A percentile compares a stretch with the other conserved stretches of the same genome.
These are phyloP conservation scores for Podila clonocystis DNA, from an alignment of 192 early-diverging fungal genomes.

Conservation along the genomic window DNA sequence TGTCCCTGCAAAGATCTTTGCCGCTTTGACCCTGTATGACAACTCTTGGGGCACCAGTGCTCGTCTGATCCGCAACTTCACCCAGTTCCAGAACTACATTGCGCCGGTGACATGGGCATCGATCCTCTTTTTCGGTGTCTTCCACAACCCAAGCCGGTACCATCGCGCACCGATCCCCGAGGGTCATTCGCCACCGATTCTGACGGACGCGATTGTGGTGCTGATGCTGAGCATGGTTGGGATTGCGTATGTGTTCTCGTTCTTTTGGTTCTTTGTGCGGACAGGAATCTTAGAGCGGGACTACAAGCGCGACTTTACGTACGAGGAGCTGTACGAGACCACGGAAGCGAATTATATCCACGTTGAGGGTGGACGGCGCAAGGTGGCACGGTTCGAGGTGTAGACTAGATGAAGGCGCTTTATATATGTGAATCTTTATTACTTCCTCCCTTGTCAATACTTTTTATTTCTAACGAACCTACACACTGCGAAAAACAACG, in stretches of 20 bases:
- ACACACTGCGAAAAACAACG: too few relatives aligned
- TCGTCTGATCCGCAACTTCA: slow-evolving; percentile 44
- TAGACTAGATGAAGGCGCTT: background rate
- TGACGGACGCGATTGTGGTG: slow-evolving; percentile 22
- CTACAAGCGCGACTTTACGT: slow-evolving; percentile 38
- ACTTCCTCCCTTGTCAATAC: background rate
- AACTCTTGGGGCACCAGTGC: slow-evolving; percentile 67
- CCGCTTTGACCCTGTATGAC: slow-evolving; percentile 65
- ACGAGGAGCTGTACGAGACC: slow-evolving; percentile 41
- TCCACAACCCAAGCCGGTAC: slow-evolving; percentile 37
- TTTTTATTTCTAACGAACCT: too few relatives aligned
- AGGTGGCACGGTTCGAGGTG: slow-evolving; percentile 28
- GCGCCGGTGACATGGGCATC: slow-evolving; percentile 38
- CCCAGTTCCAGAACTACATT: slow-evolving; percentile 36
- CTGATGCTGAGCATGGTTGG: background rate
- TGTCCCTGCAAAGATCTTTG: slow-evolving; percentile 68
- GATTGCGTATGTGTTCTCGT: slow-evolving; percentile 8
- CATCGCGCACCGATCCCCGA: slow-evolving; percentile 11
- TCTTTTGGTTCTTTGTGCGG: slow-evolving; percentile 42
- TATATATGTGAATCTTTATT: background rate
- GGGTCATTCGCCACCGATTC: slow-evolving; percentile 21
- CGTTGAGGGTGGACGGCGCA: slow-evolving; percentile 28
- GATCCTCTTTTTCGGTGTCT: slow-evolving; percentile 33
- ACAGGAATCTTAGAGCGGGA: slow-evolving; percentile 16
- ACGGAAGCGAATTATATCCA: slow-evolving; percentile 14